A percentile compares a stretch with the other conserved stretches of the same genome.
Evolutionary conservation across 805 yeast species (phyloP).

Genomic region (Nakazawaea ernobii): DNA sequence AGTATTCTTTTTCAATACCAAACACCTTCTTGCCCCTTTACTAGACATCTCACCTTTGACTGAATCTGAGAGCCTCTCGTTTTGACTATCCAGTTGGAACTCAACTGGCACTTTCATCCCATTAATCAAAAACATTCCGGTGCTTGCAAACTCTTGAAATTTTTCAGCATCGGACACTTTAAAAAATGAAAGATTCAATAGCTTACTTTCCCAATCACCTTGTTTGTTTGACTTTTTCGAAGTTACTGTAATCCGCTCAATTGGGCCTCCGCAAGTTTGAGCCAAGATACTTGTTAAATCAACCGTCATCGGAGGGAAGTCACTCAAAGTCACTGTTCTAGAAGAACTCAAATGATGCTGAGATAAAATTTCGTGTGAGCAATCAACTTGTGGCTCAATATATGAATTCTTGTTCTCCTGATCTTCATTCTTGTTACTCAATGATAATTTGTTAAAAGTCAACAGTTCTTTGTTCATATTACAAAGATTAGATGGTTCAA

Average conservation of each 20-base stretch:
- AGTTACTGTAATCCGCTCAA: slow-evolving; percentile 42
- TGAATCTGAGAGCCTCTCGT: background rate
- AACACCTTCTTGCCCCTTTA: slow-evolving; percentile 49
- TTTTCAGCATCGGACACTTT: slow-evolving; percentile 45
- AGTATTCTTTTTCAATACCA: slow-evolving; percentile 40
- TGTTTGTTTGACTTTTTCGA: slow-evolving; percentile 7
- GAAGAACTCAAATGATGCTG: background rate
- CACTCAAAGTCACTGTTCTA: slow-evolving; percentile 31
- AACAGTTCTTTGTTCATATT: too few species aligned
- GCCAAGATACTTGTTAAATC: slow-evolving; percentile 34
- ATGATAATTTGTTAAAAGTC: too few species aligned
- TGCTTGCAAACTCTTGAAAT: slow-evolving; percentile 46
- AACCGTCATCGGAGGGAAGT: slow-evolving; percentile 27
- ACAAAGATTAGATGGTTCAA: too few species aligned
- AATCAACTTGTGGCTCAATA: too few species aligned
- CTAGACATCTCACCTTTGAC: slow-evolving; percentile 25
- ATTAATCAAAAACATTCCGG: slow-evolving; percentile 53
- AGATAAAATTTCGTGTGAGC: too few species aligned
- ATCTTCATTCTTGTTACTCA: background rate
- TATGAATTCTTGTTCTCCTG: background rate
- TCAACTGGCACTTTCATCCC: slow-evolving; percentile 40
- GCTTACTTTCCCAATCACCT: slow-evolving; percentile 20
- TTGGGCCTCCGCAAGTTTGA: slow-evolving; percentile 64
- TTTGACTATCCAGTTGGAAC: slow-evolving; percentile 8
- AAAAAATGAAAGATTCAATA: slow-evolving; percentile 45